Evolutionary conservation across 2,329 filamentous ascomycete species (phyloP).

Genomic region (Clonostachys rosea): DNA sequence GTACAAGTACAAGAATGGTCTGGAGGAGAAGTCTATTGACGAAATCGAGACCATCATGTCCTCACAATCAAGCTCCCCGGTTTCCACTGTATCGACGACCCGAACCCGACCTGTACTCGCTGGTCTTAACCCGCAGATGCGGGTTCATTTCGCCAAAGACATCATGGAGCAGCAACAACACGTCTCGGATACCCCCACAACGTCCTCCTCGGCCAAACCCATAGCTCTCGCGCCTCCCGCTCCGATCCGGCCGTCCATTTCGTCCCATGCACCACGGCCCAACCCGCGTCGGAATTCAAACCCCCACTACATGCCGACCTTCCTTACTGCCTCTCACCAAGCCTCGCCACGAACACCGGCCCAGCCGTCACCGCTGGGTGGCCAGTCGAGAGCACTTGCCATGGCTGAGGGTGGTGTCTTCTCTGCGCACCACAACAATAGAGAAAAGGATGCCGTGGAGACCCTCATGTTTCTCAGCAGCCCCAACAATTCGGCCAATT

Average conservation of each 20-base stretch:
- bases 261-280: slow-evolving; percentile 16
- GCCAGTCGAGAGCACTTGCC: slow-evolving; percentile 19
- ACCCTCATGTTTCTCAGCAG: slow-evolving; percentile 79
- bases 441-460: slow-evolving; percentile 79
- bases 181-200: slow-evolving; percentile 30
- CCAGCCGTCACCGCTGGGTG: slow-evolving; percentile 21
- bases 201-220: slow-evolving; percentile 18
- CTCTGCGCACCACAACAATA: slow-evolving; percentile 59
- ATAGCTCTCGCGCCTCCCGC: slow-evolving; percentile 46
- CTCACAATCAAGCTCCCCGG: slow-evolving; percentile 62
- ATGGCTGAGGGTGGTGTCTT: slow-evolving; percentile 52
- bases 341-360: slow-evolving; percentile 38
- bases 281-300: slow-evolving; percentile 47
- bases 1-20: slow-evolving; percentile 87
- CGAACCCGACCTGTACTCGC: slow-evolving; percentile 13
- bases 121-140: slow-evolving; percentile 43
- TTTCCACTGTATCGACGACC: slow-evolving; percentile 49
- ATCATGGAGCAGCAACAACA: background rate
- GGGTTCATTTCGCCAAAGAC: background rate
- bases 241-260: slow-evolving; percentile 45
- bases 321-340: slow-evolving; percentile 44
- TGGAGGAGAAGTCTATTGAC: slow-evolving; percentile 73
- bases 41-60: slow-evolving; percentile 72
- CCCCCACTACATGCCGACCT: slow-evolving; percentile 40
- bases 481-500: slow-evolving; percentile 64